Evolutionary conservation across 1,139 yeast genomes (phyloP).

Genomic region (Hyphopichia fennica): DNA sequence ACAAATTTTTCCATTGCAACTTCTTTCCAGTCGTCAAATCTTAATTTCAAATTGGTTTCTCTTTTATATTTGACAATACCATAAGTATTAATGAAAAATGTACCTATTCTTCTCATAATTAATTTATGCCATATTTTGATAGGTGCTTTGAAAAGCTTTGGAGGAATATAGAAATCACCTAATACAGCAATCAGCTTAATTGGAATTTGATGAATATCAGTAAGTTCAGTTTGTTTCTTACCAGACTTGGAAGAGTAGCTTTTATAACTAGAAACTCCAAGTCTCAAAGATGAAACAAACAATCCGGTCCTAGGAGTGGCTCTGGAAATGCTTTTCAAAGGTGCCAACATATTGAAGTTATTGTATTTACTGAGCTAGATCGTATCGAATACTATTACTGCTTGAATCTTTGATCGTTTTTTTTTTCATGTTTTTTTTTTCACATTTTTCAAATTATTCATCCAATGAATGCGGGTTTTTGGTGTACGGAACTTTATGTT

Average conservation of each 20-base stretch:
- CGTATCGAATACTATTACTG: background rate
- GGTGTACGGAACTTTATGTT: no score
- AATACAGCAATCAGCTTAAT: constrained; percentile 41
- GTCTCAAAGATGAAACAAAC: background rate
- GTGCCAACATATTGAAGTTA: constrained; percentile 1
- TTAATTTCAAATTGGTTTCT: constrained; percentile 39
- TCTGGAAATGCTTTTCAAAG: constrained; percentile 2
- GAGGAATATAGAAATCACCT: constrained; percentile 48
- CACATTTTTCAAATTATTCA: no score
- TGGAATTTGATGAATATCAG: constrained; percentile 41
- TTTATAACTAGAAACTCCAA: background rate
- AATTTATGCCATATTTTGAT: constrained; percentile 40
- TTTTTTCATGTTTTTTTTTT: background rate
- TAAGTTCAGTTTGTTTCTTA: constrained; percentile 15
- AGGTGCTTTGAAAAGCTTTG: constrained; percentile 31
- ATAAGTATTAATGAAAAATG: constrained; percentile 45
- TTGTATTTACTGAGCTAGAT: background rate
- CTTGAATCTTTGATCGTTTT: background rate
- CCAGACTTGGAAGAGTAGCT: constrained; percentile 9
- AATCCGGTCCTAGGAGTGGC: background rate
- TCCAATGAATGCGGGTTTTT: no score
- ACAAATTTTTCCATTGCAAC: constrained; percentile 43
- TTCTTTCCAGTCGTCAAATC: constrained; percentile 48
- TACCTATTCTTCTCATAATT: constrained; percentile 38
- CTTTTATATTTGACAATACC: constrained; percentile 40